phyloP scores from a whole-genome alignment of 169 alveolate genomes.

The Miamiensis avidus region DNA sequence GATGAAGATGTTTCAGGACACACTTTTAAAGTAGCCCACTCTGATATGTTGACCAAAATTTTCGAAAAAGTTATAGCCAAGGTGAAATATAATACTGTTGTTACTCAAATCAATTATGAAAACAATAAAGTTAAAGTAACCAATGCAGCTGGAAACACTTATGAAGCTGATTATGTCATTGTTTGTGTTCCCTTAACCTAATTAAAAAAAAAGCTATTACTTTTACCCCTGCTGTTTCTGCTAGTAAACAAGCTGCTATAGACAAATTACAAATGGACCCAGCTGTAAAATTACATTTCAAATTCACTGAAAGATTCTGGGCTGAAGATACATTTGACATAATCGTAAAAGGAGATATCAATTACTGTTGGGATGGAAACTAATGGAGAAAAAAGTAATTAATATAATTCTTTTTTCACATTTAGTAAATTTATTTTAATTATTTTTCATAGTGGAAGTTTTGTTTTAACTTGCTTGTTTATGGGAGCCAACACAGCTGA shows the following conservation, averaged over 20 bases:
- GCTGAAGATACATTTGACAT: background rate
- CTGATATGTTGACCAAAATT: conserved; percentile 2
- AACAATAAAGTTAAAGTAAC: background rate
- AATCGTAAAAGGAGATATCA: conserved; percentile 1
- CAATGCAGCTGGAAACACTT: background rate
- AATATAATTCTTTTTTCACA: too few species aligned
- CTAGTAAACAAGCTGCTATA: background rate
- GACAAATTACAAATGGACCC: conserved; percentile 10
- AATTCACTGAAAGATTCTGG: conserved; percentile 17
- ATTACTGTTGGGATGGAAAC: conserved; percentile 6
- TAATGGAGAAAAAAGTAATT: too few species aligned
- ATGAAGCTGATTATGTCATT: conserved; percentile 13
- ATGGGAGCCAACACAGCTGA: too few species aligned
- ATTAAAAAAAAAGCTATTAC: conserved; percentile 9
- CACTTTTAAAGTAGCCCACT: background rate
- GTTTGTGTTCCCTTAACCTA: conserved; percentile 2
- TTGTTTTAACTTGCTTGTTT: too few species aligned
- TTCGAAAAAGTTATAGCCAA: background rate
- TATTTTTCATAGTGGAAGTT: too few species aligned
- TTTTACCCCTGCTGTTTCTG: conserved; percentile 1
- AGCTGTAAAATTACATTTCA: conserved; percentile 7
- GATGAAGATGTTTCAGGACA: background rate
- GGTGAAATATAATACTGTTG: conserved; percentile 2
- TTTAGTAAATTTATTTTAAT: too few species aligned
- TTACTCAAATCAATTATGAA: background rate